phyloP scores from a whole-genome alignment of 148 eudicot species.

The Chenopodium formosanum region DNA sequence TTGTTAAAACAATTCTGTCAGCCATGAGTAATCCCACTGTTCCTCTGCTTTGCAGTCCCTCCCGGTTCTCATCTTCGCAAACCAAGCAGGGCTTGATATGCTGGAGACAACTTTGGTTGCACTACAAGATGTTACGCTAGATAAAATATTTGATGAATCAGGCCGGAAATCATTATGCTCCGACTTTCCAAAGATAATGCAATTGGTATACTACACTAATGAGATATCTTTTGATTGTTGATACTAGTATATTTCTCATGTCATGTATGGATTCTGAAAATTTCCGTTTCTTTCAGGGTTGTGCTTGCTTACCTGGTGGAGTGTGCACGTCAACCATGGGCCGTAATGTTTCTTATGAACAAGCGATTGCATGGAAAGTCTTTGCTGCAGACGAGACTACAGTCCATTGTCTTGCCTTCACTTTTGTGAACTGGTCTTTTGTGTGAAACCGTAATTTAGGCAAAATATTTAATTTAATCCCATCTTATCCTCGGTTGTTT shows the following conservation, averaged over 20 bases:
- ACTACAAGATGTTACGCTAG: slow-evolving; percentile 82
- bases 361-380: slow-evolving; percentile 85
- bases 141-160: slow-evolving; percentile 81
- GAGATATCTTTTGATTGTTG: neutral
- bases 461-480: neutral
- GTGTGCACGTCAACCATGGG: slow-evolving; percentile 89
- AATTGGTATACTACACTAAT: slow-evolving; percentile 59
- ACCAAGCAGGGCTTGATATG: slow-evolving; percentile 97
- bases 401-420: slow-evolving; percentile 86
- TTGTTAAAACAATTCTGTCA: neutral
- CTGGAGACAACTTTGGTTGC: slow-evolving; percentile 91
- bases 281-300: slow-evolving; percentile 52
- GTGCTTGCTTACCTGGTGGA: slow-evolving; percentile 74
- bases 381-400: slow-evolving; percentile 64
- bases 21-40: neutral
- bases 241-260: neutral
- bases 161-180: slow-evolving; percentile 63
- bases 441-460: slow-evolving; percentile 37
- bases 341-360: slow-evolving; percentile 75
- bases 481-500: neutral
- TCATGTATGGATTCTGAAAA: neutral
- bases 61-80: slow-evolving; percentile 90
- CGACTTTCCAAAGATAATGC: slow-evolving; percentile 76
- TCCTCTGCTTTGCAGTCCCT: slow-evolving; percentile 53
- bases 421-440: slow-evolving; percentile 93